These are phyloP conservation scores for Holtermannia corniformis DNA, from an alignment of 768 basidiomycete genomes.

Conservation along the genomic window DNA sequence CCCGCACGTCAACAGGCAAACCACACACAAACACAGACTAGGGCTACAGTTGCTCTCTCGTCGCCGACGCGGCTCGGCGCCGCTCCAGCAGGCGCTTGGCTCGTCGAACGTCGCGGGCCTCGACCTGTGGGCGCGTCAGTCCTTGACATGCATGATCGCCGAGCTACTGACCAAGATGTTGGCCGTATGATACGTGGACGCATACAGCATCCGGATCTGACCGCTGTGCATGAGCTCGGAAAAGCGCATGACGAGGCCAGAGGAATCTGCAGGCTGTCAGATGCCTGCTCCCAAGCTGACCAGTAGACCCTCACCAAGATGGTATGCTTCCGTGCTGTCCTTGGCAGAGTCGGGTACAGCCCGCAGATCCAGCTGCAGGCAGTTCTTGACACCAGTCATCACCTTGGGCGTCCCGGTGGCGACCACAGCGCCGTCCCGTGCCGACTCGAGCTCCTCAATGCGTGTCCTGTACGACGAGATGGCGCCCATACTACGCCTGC, in stretches of 20 bases:
- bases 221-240: slow-evolving; percentile 16
- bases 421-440: background rate
- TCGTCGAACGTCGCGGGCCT: slow-evolving; percentile 23
- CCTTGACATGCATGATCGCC: too few species aligned
- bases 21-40: too few species aligned
- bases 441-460: background rate
- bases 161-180: slow-evolving; percentile 24
- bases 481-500: background rate
- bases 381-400: slow-evolving; percentile 15
- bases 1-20: too few species aligned
- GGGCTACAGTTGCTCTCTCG: too few species aligned
- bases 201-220: slow-evolving; percentile 33
- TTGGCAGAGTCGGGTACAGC: too few species aligned
- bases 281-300: too few species aligned
- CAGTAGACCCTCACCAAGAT: slow-evolving; percentile 25
- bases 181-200: slow-evolving; percentile 32
- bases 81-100: slow-evolving; percentile 21
- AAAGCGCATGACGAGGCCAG: slow-evolving; percentile 27
- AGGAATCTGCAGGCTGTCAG: slow-evolving; percentile 15
- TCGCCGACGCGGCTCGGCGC: background rate
- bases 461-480: background rate
- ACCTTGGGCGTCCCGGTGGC: slow-evolving; percentile 5
- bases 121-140: too few species aligned
- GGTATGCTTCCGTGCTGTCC: slow-evolving; percentile 12
- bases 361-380: slow-evolving; percentile 30